Evolutionary conservation across 1,139 yeast genomes (phyloP).

Genomic region (Magnusiomyces suaveolens): DNA sequence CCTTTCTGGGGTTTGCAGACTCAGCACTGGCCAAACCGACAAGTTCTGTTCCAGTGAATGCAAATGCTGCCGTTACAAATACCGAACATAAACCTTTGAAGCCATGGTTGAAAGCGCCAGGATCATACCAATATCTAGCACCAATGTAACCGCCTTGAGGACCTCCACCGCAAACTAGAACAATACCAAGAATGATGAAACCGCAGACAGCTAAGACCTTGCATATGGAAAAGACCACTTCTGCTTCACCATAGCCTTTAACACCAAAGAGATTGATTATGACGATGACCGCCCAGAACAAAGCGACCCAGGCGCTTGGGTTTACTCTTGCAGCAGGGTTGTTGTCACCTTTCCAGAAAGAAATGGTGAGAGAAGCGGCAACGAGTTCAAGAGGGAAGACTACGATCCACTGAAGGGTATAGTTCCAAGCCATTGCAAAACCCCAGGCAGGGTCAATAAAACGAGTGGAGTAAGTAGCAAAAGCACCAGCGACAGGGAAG

Average conservation of each 20-base stretch:
- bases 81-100: slow-evolving; percentile 74
- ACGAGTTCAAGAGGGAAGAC: slow-evolving; percentile 67
- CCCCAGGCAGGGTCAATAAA: slow-evolving; percentile 60
- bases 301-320: slow-evolving; percentile 56
- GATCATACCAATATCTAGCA: slow-evolving; percentile 49
- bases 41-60: slow-evolving; percentile 74
- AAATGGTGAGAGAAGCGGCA: slow-evolving; percentile 62
- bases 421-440: slow-evolving; percentile 77
- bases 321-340: slow-evolving; percentile 40
- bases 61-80: slow-evolving; percentile 76
- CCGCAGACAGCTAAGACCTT: slow-evolving; percentile 57
- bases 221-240: slow-evolving; percentile 48
- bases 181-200: slow-evolving; percentile 50
- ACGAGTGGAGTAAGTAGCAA: slow-evolving; percentile 45
- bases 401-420: slow-evolving; percentile 66
- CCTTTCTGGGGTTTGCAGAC: slow-evolving; percentile 58
- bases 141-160: slow-evolving; percentile 53
- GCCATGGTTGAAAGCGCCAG: slow-evolving; percentile 55
- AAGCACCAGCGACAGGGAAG: slow-evolving; percentile 55
- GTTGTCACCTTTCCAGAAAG: slow-evolving; percentile 49
- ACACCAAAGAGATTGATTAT: slow-evolving; percentile 59
- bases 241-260: slow-evolving; percentile 66
- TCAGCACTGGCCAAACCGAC: slow-evolving; percentile 80
- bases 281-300: slow-evolving; percentile 52
- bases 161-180: slow-evolving; percentile 56